Evolutionary conservation across 2,329 filamentous ascomycete genomes (phyloP).

Genomic region (Acephala macrosclerotiorum): DNA sequence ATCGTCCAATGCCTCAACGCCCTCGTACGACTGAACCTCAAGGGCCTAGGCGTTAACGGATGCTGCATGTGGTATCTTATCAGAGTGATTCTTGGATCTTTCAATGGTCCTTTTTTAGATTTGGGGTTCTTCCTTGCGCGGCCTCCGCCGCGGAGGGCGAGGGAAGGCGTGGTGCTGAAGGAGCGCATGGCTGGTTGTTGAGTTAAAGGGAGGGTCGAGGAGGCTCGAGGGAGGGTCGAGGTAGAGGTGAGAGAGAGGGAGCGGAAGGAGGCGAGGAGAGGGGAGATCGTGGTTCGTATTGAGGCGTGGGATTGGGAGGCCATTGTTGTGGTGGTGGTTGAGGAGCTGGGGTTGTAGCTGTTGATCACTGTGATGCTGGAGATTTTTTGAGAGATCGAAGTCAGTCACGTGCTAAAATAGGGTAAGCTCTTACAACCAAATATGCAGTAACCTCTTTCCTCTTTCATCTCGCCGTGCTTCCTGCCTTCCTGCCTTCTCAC

Average conservation of each 20-base stretch:
- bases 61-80: slow-evolving; percentile 75
- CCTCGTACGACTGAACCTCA: slow-evolving; percentile 88
- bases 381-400: not conserved
- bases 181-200: slow-evolving; percentile 14
- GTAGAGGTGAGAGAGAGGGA: slow-evolving; percentile 17
- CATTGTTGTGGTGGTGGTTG: slow-evolving; percentile 26
- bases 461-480: not conserved
- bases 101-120: slow-evolving; percentile 15
- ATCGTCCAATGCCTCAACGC: slow-evolving; percentile 98
- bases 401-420: not conserved
- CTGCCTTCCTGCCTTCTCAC: no score
- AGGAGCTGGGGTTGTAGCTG: slow-evolving; percentile 13
- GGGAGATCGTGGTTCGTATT: slow-evolving; percentile 21
- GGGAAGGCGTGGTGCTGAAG: slow-evolving; percentile 33
- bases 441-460: not conserved
- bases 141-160: slow-evolving; percentile 23
- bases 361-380: slow-evolving; percentile 12
- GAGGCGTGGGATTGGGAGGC: slow-evolving; percentile 28
- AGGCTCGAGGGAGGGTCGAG: slow-evolving; percentile 11
- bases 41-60: slow-evolving; percentile 73
- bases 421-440: not conserved
- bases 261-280: slow-evolving; percentile 39
- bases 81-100: slow-evolving; percentile 50
- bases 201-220: slow-evolving; percentile 4
- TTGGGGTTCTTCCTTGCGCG: slow-evolving; percentile 23